Evolutionary conservation across 169 alveolate species (phyloP), one percentile per base, ranked within the genome.

Genomic region (Eimeria sp.): DNA sequence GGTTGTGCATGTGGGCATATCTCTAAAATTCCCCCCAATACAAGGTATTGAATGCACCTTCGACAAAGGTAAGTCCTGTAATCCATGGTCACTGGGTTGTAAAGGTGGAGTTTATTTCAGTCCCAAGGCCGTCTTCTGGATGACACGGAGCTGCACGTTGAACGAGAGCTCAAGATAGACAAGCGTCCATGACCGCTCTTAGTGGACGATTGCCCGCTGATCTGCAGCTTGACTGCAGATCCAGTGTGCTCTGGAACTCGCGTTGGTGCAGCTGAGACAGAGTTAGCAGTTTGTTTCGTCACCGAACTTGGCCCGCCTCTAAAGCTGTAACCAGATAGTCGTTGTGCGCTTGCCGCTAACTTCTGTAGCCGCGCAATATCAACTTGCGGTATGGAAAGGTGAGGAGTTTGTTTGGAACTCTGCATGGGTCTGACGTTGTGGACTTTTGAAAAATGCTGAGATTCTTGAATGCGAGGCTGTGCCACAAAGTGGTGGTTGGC

Each of bases 81-180:
- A 0, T 61, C n/a, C 9, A 20, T 14, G 27, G 20, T 18, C n/a
- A 18, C n/a, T 61, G n/a, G 70, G 70, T 5, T 61, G 10, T 6
- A 34, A 34, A 34, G 58, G n/a, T 3, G 57, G 40, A 34, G 61
- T 43, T 75, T 34, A n/a, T 34, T 0, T 65, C 75, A 65, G 9
- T 65, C 63, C 88, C 88, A 78, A 18, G 88, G 88, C 45, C 88
- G 58, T 45, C 88, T 78, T 40, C 88, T 5, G 20, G 34, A 78
- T 49, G 88, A 25, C 43, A 78, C 65, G 43, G 88, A 78, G 67
- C 88, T 78, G 43, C 88, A 78, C 11, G 88, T 78, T 16, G 88
- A 78, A 4, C 88, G 67, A 10, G 88, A 78, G 45, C 88, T 78
- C 88, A 47, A 20, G 45, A 45, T 27, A 9, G 84, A 75, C 45